A percentile compares a stretch with the other conserved stretches of the same genome.
phyloP scores from a whole-genome alignment of 371 early-diverging fungal species.

The Dinochytrium kinnereticum region DNA sequence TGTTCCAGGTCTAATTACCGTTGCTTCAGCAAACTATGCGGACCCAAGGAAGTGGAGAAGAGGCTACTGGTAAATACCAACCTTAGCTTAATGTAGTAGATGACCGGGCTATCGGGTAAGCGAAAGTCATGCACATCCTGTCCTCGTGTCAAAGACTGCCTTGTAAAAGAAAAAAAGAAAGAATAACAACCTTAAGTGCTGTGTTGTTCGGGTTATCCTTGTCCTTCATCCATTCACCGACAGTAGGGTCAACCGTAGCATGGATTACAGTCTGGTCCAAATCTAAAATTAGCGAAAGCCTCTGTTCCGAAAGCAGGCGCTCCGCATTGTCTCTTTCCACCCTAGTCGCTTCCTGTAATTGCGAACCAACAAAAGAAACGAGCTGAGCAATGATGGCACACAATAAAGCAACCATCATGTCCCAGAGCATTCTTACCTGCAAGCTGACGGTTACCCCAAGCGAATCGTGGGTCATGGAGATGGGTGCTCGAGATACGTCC shows the following conservation, averaged over 20 bases:
- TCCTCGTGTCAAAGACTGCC: too few relatives aligned
- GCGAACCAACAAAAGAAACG: too few relatives aligned
- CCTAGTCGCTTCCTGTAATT: slow-evolving; percentile 74
- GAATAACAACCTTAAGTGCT: slow-evolving; percentile 47
- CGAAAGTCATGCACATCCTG: slow-evolving; percentile 77
- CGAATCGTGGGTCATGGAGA: slow-evolving; percentile 81
- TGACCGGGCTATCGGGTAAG: slow-evolving; percentile 69
- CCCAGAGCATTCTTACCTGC: too few relatives aligned
- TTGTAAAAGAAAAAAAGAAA: too few relatives aligned
- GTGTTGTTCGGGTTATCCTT: slow-evolving; percentile 68
- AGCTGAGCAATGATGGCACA: too few relatives aligned
- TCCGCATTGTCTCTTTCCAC: slow-evolving; percentile 75
- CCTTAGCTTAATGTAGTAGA: slow-evolving; percentile 87
- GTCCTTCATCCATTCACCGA: slow-evolving; percentile 80
- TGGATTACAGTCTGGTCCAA: slow-evolving; percentile 99
- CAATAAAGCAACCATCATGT: too few relatives aligned
- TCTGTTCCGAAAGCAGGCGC: slow-evolving; percentile 69
- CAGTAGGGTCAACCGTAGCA: slow-evolving; percentile 83
- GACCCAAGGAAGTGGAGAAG: neutral
- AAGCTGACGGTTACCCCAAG: slow-evolving; percentile 68
- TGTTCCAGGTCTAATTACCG: slow-evolving; percentile 83
- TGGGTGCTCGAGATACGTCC: slow-evolving; percentile 57
- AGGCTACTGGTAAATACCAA: slow-evolving; percentile 10
- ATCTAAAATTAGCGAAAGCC: slow-evolving; percentile 95
- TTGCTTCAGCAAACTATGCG: too few relatives aligned